Conservation (phyloP, 148 eudicot species). For the Rhododendron vialii region DNA sequence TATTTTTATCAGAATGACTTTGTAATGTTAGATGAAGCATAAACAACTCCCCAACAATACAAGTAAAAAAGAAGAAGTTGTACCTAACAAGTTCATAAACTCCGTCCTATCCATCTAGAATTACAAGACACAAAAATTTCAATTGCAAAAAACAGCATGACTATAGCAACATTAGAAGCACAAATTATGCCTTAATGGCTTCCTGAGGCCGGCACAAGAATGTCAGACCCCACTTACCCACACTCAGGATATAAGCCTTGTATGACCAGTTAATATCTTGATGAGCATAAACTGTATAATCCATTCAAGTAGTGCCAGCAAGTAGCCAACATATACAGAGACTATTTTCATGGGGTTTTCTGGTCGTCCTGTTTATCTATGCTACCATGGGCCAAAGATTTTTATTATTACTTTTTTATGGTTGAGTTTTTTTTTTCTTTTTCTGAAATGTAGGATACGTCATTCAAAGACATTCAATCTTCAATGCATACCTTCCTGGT, state of each 20-base stretch:
- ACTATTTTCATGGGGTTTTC: not conserved
- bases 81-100: not conserved
- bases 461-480: not conserved
- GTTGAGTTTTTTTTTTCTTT: no score
- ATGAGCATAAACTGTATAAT: not conserved
- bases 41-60: not conserved
- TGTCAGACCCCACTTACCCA: not conserved
- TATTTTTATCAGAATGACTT: not conserved
- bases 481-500: constrained; percentile 72
- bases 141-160: not conserved
- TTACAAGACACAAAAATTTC: not conserved
- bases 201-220: not conserved
- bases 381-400: not conserved
- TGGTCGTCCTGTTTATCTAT: not conserved
- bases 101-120: not conserved
- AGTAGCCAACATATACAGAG: not conserved
- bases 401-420: not conserved
- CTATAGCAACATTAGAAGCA: not conserved
- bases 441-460: no score
- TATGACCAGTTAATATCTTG: not conserved
- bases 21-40: not conserved
- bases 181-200: not conserved
- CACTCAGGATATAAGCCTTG: not conserved
- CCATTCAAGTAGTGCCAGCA: not conserved
- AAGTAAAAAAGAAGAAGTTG: no score